A percentile compares a stretch with the other conserved stretches of the same genome.
Conservation (phyloP, 1,284 basidiomycete species). For the Thelephora terrestris region DNA sequence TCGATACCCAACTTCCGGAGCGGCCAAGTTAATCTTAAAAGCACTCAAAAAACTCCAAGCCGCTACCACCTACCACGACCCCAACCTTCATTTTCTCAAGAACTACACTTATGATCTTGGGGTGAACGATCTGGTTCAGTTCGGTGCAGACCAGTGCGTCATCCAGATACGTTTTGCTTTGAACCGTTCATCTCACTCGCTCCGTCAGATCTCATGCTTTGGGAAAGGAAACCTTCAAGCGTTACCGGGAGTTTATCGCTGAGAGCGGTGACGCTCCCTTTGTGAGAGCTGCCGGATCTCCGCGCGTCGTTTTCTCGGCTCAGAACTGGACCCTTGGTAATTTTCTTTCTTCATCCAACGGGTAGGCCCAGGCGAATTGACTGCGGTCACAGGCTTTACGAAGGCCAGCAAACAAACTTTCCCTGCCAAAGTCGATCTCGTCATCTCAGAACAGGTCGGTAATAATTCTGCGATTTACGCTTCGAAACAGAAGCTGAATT, state of each 20-base stretch:
- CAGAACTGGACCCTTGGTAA: conserved; percentile 63
- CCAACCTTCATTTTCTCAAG: conserved; percentile 48
- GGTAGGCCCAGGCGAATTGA: background rate
- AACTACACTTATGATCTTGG: conserved; percentile 57
- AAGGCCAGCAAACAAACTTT: conserved; percentile 14
- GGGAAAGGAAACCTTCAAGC: conserved; percentile 35
- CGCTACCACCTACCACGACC: conserved; percentile 33
- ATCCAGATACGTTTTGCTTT: background rate
- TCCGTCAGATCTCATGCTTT: conserved; percentile 38
- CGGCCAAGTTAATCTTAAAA: conserved; percentile 33
- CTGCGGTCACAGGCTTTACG: conserved; percentile 37
- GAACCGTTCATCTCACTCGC: background rate
- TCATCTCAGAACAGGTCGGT: conserved; percentile 42
- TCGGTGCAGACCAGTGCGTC: conserved; percentile 64
- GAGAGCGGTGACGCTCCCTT: conserved; percentile 41
- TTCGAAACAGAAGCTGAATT: background rate
- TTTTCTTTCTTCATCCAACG: conserved; percentile 3
- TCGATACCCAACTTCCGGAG: conserved; percentile 59
- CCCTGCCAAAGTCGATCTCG: conserved; percentile 36
- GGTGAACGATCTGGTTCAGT: conserved; percentile 48
- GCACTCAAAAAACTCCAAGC: conserved; percentile 44
- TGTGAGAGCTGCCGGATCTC: conserved; percentile 49
- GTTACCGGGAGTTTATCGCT: conserved; percentile 43
- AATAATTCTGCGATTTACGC: background rate
- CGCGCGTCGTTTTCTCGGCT: conserved; percentile 59